phyloP scores from a whole-genome alignment of 257 asterid genomes.

The Sherardia arvensis region DNA sequence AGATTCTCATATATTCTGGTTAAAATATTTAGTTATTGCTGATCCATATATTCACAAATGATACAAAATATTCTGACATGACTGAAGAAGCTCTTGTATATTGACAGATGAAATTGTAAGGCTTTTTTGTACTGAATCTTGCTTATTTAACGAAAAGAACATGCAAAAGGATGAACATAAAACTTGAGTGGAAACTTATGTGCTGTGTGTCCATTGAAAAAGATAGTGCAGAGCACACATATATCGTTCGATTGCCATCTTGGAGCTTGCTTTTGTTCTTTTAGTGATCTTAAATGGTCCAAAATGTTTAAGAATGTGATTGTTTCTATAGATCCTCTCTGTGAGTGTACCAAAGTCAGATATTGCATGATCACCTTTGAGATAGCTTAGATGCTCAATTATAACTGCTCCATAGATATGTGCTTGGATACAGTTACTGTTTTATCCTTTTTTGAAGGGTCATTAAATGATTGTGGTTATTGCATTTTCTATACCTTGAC shows the following conservation, averaged over 20 bases:
- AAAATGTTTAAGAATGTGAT: background rate
- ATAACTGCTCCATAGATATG: background rate
- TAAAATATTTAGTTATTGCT: background rate
- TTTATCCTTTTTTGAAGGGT: background rate
- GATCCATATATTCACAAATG: background rate
- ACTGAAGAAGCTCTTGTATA: background rate
- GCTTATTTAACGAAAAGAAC: background rate
- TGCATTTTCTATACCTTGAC: no score
- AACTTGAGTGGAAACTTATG: background rate
- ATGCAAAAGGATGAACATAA: background rate
- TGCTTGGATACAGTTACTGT: background rate
- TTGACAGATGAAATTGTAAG: background rate
- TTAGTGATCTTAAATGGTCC: background rate
- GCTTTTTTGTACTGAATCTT: background rate
- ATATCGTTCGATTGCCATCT: background rate
- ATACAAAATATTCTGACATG: background rate
- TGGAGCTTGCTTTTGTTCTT: background rate
- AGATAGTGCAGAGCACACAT: background rate
- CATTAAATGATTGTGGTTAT: background rate
- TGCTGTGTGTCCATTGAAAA: background rate
- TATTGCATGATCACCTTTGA: background rate
- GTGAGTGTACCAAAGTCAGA: background rate
- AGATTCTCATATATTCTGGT: background rate
- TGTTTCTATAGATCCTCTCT: background rate
- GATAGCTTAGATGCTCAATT: background rate